Percentiles rank a stretch among this genome's conserved stretches.
Conservation (phyloP, 1,284 basidiomycete genomes). For the Pseudozyma tsukubaensis region DNA sequence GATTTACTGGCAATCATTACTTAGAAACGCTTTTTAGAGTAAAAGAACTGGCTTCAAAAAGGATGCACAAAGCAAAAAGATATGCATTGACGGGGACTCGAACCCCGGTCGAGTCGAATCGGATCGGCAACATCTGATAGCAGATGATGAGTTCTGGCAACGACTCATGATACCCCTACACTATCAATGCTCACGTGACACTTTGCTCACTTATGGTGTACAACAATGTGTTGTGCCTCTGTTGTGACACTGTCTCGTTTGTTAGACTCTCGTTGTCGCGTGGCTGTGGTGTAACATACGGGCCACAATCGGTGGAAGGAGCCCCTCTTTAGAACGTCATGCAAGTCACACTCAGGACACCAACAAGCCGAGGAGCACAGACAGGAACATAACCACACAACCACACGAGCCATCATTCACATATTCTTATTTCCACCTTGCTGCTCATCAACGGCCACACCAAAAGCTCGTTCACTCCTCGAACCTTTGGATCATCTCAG, state of each 20-base stretch:
- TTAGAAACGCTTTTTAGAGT: neutral
- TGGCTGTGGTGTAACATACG: neutral
- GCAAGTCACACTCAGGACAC: neutral
- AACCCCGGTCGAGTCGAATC: slow-evolving; percentile 58
- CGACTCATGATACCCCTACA: slow-evolving; percentile 55
- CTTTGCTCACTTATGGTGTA: no score
- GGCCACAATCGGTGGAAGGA: neutral
- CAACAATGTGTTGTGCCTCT: neutral
- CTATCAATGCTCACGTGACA: slow-evolving; percentile 44
- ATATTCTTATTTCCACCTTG: no score
- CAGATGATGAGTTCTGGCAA: slow-evolving; percentile 39
- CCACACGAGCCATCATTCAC: no score
- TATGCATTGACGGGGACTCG: slow-evolving; percentile 58
- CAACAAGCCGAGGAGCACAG: no score
- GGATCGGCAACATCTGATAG: slow-evolving; percentile 13
- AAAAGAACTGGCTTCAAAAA: neutral
- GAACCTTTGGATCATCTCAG: no score
- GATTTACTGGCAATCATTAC: neutral
- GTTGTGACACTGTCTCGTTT: neutral
- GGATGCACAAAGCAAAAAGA: slow-evolving; percentile 13
- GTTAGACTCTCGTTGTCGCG: slow-evolving; percentile 1
- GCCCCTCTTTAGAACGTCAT: neutral
- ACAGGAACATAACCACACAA: no score
- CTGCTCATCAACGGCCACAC: no score
- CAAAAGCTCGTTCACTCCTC: no score